phyloP scores from a whole-genome alignment of 2,329 filamentous ascomycete genomes.

The Cryphonectria nitschkei region DNA sequence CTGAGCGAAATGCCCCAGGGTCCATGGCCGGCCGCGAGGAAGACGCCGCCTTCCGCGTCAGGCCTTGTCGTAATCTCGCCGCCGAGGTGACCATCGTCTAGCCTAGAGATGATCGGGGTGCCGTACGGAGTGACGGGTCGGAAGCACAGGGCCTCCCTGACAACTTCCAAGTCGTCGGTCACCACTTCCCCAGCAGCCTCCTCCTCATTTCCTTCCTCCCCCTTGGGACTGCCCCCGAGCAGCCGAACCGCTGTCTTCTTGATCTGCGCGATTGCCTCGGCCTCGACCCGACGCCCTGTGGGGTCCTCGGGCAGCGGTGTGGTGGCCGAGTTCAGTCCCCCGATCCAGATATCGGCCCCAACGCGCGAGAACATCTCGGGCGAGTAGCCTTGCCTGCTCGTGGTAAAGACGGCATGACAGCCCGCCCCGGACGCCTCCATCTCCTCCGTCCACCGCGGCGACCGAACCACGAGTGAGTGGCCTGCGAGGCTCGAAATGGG shows the following conservation, averaged over 20 bases:
- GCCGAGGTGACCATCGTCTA: constrained; percentile 62
- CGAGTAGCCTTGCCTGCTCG: constrained; percentile 60
- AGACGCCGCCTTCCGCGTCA: constrained; percentile 64
- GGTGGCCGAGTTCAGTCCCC: constrained; percentile 67
- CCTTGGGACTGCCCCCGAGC: constrained; percentile 40
- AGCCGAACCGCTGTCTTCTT: constrained; percentile 52
- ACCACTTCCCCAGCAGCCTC: constrained; percentile 35
- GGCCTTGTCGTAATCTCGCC: constrained; percentile 45
- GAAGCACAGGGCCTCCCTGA: constrained; percentile 72
- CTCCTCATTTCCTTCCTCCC: too few species aligned
- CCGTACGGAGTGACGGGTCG: constrained; percentile 69
- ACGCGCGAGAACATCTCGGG: constrained; percentile 73
- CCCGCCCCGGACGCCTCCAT: constrained; percentile 44
- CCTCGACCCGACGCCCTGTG: constrained; percentile 52
- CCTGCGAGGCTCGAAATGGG: constrained; percentile 68
- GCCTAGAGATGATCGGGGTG: constrained; percentile 62
- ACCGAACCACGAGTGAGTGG: constrained; percentile 70
- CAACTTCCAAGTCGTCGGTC: constrained; percentile 59
- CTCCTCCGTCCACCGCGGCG: constrained; percentile 55
- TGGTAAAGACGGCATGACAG: constrained; percentile 72
- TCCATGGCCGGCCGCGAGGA: constrained; percentile 72
- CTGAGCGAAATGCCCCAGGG: constrained; percentile 72
- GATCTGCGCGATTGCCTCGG: constrained; percentile 52
- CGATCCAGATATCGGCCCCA: constrained; percentile 72
- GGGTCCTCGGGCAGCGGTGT: constrained; percentile 64